Evolutionary conservation across 2,329 filamentous ascomycete species (phyloP).

Genomic region (Colletotrichum melonis): DNA sequence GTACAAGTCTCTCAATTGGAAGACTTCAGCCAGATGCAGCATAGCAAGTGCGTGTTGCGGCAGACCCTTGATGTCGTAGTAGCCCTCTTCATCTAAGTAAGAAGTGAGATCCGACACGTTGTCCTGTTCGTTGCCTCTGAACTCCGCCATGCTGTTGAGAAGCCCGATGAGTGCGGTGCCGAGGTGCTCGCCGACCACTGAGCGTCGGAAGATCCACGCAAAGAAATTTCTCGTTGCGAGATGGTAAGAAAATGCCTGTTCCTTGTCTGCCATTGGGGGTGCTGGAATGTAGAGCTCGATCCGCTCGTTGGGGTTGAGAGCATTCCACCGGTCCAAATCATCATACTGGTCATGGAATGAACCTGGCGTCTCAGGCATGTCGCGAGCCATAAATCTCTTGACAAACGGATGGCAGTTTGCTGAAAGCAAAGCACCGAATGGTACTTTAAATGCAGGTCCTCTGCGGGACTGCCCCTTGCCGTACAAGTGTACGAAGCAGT

Average conservation of each 20-base stretch:
- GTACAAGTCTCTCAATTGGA: slow-evolving; percentile 73
- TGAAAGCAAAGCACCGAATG: slow-evolving; percentile 66
- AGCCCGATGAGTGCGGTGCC: slow-evolving; percentile 73
- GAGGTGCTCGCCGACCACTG: slow-evolving; percentile 75
- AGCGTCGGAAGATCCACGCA: slow-evolving; percentile 73
- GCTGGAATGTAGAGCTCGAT: slow-evolving; percentile 78
- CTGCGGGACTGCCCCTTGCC: slow-evolving; percentile 71
- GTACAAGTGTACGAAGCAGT: slow-evolving; percentile 78
- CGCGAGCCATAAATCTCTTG: slow-evolving; percentile 55
- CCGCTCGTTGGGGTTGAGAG: slow-evolving; percentile 43
- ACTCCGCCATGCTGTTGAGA: slow-evolving; percentile 73
- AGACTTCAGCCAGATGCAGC: slow-evolving; percentile 75
- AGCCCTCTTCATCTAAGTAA: slow-evolving; percentile 78
- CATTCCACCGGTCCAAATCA: slow-evolving; percentile 47
- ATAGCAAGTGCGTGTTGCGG: slow-evolving; percentile 76
- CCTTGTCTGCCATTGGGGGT: slow-evolving; percentile 62
- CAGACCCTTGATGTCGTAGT: slow-evolving; percentile 73
- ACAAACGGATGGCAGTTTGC: slow-evolving; percentile 72
- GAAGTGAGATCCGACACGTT: slow-evolving; percentile 71
- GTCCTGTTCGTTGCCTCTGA: slow-evolving; percentile 63
- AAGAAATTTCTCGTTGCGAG: slow-evolving; percentile 80
- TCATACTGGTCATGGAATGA: slow-evolving; percentile 27
- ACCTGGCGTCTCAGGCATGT: slow-evolving; percentile 25
- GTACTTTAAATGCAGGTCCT: slow-evolving; percentile 76
- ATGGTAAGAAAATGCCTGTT: slow-evolving; percentile 71